These are phyloP conservation scores for Rhododendron vialii DNA, from an alignment of 148 eudicot genomes.

Conservation along the genomic window DNA sequence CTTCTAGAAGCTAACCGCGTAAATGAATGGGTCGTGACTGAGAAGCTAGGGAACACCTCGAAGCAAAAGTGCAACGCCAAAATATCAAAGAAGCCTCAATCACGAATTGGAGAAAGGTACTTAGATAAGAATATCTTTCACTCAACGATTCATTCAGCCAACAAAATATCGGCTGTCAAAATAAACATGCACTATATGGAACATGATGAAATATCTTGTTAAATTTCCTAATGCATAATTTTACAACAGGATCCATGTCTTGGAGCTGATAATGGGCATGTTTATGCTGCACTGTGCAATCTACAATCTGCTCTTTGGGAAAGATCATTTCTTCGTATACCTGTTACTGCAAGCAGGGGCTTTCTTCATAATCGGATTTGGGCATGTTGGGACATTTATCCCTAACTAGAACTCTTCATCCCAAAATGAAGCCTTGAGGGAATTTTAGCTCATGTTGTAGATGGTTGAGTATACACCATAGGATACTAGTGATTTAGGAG, in stretches of 20 bases:
- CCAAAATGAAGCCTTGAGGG: neutral
- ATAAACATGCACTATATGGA: neutral
- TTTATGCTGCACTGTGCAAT: constrained; percentile 29
- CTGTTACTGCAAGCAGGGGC: constrained; percentile 38
- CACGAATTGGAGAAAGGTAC: constrained; percentile 29
- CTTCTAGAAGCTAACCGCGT: constrained; percentile 40
- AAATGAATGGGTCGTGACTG: constrained; percentile 48
- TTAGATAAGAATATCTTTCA: neutral
- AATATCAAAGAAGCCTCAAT: constrained; percentile 24
- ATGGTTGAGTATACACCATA: neutral
- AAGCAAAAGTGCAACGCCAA: constrained; percentile 22
- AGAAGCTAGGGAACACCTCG: constrained; percentile 38
- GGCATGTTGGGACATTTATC: constrained; percentile 25
- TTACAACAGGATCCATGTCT: constrained; percentile 31
- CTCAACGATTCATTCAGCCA: neutral
- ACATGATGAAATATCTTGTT: neutral
- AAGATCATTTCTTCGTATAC: constrained; percentile 38
- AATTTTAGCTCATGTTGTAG: neutral
- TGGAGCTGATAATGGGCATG: constrained; percentile 37
- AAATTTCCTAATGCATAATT: neutral
- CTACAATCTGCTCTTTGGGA: constrained; percentile 25
- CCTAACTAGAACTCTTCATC: neutral
- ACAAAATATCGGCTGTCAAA: neutral
- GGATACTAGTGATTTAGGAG: neutral
- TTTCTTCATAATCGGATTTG: constrained; percentile 35